Evolutionary conservation across 2,329 filamentous ascomycete genomes (phyloP).

Genomic region (Penicillium sp.): DNA sequence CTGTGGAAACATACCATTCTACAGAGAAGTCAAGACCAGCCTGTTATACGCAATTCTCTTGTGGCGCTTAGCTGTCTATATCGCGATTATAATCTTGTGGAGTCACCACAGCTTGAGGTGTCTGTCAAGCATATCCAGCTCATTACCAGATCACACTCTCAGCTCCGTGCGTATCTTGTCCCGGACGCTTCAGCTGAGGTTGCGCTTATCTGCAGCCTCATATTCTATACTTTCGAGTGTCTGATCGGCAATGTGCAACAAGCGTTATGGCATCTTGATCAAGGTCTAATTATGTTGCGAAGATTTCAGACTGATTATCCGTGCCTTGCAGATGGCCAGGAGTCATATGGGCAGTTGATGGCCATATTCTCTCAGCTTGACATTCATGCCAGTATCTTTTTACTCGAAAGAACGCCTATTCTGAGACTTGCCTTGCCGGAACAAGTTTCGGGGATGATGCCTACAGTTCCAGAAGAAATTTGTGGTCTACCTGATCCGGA

Average conservation of each 20-base stretch:
- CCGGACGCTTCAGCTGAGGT: slow-evolving; percentile 18
- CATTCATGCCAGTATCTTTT: slow-evolving; percentile 24
- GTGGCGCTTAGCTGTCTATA: slow-evolving; percentile 23
- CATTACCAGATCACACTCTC: slow-evolving; percentile 26
- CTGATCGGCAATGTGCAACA: slow-evolving; percentile 21
- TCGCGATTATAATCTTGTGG: slow-evolving; percentile 9
- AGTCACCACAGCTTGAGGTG: background rate
- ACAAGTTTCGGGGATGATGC: background rate
- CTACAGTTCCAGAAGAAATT: slow-evolving; percentile 3
- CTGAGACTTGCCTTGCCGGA: slow-evolving; percentile 9
- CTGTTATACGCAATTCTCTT: slow-evolving; percentile 23
- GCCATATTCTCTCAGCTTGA: slow-evolving; percentile 21
- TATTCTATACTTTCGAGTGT: slow-evolving; percentile 28
- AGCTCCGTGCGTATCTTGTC: slow-evolving; percentile 22
- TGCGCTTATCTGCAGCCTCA: slow-evolving; percentile 26
- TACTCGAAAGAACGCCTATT: slow-evolving; percentile 7
- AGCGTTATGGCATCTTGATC: slow-evolving; percentile 27
- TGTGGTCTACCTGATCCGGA: slow-evolving; percentile 12
- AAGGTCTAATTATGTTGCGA: slow-evolving; percentile 21
- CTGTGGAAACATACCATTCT: slow-evolving; percentile 22
- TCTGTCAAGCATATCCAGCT: slow-evolving; percentile 8
- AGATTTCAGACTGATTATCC: slow-evolving; percentile 6
- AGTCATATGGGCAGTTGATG: background rate
- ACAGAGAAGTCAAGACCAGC: slow-evolving; percentile 22
- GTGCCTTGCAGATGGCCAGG: background rate